Evolutionary conservation across 371 early-diverging fungal species (phyloP).

Genomic region (Apophysomyces variabilis): DNA sequence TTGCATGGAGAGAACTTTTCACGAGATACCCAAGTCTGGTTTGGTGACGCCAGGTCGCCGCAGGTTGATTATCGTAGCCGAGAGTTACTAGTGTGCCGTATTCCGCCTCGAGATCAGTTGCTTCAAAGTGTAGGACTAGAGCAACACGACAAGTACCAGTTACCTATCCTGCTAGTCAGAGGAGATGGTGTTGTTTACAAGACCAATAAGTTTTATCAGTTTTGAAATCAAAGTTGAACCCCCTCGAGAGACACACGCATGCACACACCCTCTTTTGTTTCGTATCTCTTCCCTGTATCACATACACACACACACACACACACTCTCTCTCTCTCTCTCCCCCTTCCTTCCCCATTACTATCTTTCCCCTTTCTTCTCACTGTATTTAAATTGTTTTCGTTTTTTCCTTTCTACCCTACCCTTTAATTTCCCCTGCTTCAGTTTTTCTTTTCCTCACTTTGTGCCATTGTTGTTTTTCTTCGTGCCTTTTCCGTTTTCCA

Average conservation of each 20-base stretch:
- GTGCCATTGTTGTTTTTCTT: conserved; percentile 16
- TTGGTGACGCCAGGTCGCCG: conserved; percentile 53
- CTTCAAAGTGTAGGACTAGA: conserved; percentile 17
- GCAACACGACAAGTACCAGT: conserved; percentile 20
- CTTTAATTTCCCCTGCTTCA: background rate
- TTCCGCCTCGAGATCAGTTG: conserved; percentile 36
- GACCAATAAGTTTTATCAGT: conserved; percentile 36
- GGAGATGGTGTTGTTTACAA: conserved; percentile 51
- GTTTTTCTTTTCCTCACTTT: conserved; percentile 7
- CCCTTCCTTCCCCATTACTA: conserved; percentile 12
- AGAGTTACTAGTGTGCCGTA: conserved; percentile 37
- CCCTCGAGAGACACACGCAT: too few relatives aligned
- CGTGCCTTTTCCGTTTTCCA: conserved; percentile 6
- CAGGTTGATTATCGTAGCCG: conserved; percentile 42
- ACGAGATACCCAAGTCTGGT: conserved; percentile 72
- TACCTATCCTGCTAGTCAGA: conserved; percentile 47
- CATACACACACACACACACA: background rate
- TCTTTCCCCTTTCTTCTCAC: background rate
- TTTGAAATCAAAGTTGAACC: conserved; percentile 12
- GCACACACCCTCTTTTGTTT: conserved; percentile 3
- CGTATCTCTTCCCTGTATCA: background rate
- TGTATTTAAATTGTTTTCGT: conserved; percentile 11
- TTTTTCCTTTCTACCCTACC: background rate
- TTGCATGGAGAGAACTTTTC: conserved; percentile 65
- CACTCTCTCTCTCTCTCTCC: conserved; percentile 6